Percentiles rank a stretch among this genome's conserved stretches.
These are phyloP conservation scores for Phlebiopsis flavidoalba DNA, from an alignment of 768 basidiomycete genomes.

Conservation along the genomic window DNA sequence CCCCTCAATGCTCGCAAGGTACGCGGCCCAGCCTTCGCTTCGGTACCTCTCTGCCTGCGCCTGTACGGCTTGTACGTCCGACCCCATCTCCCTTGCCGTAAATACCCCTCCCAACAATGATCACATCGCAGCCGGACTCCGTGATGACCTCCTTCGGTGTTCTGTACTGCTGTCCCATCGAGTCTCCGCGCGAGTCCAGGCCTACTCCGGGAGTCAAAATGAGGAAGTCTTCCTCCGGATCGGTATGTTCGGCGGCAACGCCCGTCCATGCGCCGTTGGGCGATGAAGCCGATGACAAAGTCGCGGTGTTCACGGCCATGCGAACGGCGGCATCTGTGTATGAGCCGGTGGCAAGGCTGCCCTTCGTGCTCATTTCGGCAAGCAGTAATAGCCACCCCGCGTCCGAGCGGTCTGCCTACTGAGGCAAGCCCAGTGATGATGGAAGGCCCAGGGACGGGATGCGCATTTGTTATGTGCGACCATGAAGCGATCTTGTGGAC, in stretches of 20 bases:
- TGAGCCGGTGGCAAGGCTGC: conserved; percentile 72
- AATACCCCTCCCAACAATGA: conserved; percentile 95
- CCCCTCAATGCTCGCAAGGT: conserved; percentile 28
- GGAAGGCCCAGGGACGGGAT: conserved; percentile 93
- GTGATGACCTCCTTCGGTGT: conserved; percentile 81
- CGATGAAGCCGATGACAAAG: conserved; percentile 97
- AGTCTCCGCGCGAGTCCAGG: conserved; percentile 58
- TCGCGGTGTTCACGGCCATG: conserved; percentile 80
- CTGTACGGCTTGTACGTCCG: conserved; percentile 43
- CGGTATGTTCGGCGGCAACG: conserved; percentile 33
- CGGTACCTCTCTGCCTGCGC: conserved; percentile 82
- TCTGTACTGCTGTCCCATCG: conserved; percentile 93
- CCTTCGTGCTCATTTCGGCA: conserved; percentile 94
- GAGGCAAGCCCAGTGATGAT: conserved; percentile 86
- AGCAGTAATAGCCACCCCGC: conserved; percentile 89
- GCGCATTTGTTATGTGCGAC: conserved; percentile 97
- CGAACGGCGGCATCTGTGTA: conserved; percentile 84
- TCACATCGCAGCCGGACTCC: conserved; percentile 86
- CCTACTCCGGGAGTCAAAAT: conserved; percentile 92
- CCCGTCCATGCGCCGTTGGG: conserved; percentile 81
- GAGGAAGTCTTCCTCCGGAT: conserved; percentile 69
- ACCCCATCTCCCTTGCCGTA: conserved; percentile 59
- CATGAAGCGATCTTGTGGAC: conserved; percentile 91
- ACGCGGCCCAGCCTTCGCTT: conserved; percentile 88
- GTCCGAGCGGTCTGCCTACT: conserved; percentile 77